Percentiles rank a stretch among this genome's conserved stretches.
These are phyloP conservation scores for Claviceps humidiphila DNA, from an alignment of 2,329 filamentous ascomycete genomes.

Conservation along the genomic window DNA sequence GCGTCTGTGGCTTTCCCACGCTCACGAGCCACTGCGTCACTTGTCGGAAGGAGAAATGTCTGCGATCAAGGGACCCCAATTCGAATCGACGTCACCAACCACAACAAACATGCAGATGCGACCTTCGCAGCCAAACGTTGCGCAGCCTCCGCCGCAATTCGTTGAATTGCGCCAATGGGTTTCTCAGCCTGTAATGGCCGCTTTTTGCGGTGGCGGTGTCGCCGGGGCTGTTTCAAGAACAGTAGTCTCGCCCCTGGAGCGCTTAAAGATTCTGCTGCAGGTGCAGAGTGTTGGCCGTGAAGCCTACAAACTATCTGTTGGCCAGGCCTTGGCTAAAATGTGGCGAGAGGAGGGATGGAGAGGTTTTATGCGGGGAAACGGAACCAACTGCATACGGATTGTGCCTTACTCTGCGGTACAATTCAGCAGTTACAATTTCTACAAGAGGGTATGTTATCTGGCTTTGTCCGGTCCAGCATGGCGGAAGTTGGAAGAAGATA, in stretches of 20 bases:
- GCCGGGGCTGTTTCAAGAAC: slow-evolving; percentile 96
- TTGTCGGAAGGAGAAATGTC: slow-evolving; percentile 16
- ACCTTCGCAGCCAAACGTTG: slow-evolving; percentile 16
- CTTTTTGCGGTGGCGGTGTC: slow-evolving; percentile 86
- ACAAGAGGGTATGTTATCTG: slow-evolving; percentile 59
- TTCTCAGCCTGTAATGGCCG: slow-evolving; percentile 75
- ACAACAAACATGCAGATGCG: slow-evolving; percentile 8
- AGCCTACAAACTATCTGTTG: slow-evolving; percentile 87
- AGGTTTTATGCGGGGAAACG: slow-evolving; percentile 95
- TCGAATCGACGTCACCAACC: slow-evolving; percentile 6
- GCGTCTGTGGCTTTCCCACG: not conserved
- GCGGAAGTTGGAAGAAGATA: not conserved
- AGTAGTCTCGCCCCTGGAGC: slow-evolving; percentile 88
- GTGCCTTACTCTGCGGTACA: slow-evolving; percentile 97
- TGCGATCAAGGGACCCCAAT: slow-evolving; percentile 14
- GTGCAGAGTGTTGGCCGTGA: slow-evolving; percentile 81
- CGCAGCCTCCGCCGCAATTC: slow-evolving; percentile 9
- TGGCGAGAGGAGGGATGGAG: slow-evolving; percentile 94
- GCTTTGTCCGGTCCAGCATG: not conserved
- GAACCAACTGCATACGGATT: slow-evolving; percentile 95
- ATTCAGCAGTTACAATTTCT: slow-evolving; percentile 96
- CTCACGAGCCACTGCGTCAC: not conserved
- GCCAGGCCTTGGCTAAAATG: slow-evolving; percentile 85
- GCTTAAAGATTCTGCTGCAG: slow-evolving; percentile 96
- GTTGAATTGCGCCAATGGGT: slow-evolving; percentile 36